A percentile compares a stretch with the other conserved stretches of the same genome.
These are phyloP conservation scores for Lentinula boryana DNA, from an alignment of 768 basidiomycete species.

Conservation along the genomic window DNA sequence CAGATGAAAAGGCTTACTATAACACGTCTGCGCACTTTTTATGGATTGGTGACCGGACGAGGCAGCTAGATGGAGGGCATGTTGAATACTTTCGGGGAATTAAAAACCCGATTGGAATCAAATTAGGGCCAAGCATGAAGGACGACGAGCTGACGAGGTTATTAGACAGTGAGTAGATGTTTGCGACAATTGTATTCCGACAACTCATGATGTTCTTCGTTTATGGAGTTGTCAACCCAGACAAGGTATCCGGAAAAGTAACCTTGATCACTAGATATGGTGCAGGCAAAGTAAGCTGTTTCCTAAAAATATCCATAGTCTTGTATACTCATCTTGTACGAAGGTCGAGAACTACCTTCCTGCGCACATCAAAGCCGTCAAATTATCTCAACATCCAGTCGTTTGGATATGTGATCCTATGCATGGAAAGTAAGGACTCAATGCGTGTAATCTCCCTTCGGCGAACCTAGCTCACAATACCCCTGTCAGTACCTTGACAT, in stretches of 20 bases:
- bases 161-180: conserved; percentile 57
- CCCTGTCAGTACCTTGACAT: conserved; percentile 61
- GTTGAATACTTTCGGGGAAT: conserved; percentile 94
- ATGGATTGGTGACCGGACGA: conserved; percentile 96
- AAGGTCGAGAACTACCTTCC: conserved; percentile 74
- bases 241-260: conserved; percentile 75
- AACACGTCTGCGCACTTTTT: conserved; percentile 93
- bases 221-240: conserved; percentile 75
- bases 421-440: conserved; percentile 85
- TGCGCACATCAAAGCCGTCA: conserved; percentile 77
- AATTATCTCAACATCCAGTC: conserved; percentile 76
- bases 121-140: conserved; percentile 88
- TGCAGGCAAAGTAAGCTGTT: conserved; percentile 59
- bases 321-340: not conserved
- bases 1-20: conserved; percentile 49
- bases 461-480: not conserved
- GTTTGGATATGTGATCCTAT: conserved; percentile 97
- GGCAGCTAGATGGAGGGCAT: conserved; percentile 89
- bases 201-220: not conserved
- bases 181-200: not conserved
- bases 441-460: not conserved
- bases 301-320: not conserved
- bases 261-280: conserved; percentile 94
- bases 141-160: conserved; percentile 70
- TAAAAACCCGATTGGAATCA: conserved; percentile 91